A percentile compares a stretch with the other conserved stretches of the same genome.
These are phyloP conservation scores for Lepidium didymum DNA, from an alignment of 345 rosid species.

Conservation along the genomic window DNA sequence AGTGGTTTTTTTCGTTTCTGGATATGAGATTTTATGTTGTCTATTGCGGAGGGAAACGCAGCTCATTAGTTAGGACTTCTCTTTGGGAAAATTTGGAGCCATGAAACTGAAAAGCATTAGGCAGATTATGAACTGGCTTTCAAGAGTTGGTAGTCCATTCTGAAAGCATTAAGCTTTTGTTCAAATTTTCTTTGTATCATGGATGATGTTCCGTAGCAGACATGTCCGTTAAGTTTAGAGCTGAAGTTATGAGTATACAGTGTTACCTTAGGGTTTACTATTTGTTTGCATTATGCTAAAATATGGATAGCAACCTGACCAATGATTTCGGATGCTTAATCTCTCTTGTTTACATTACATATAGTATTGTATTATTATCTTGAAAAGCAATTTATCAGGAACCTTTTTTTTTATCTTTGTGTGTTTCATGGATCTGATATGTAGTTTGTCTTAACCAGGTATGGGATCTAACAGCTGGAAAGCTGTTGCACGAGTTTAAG, in stretches of 20 bases:
- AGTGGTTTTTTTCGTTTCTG: neutral
- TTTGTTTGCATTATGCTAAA: neutral
- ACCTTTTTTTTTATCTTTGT: neutral
- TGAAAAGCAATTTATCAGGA: neutral
- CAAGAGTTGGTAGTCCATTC: neutral
- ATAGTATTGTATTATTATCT: neutral
- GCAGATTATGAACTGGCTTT: neutral
- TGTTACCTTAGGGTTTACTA: neutral
- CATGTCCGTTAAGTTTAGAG: neutral
- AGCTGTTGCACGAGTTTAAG: constrained; percentile 86
- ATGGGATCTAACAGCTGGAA: constrained; percentile 99
- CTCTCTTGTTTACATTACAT: neutral
- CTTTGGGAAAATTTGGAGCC: neutral
- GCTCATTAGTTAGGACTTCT: neutral
- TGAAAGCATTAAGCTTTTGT: neutral
- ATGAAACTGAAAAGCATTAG: neutral
- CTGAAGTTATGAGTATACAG: neutral
- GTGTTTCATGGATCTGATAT: constrained; percentile 8
- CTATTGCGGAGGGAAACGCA: neutral
- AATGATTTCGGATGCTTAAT: neutral
- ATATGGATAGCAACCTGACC: neutral
- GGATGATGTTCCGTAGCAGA: neutral
- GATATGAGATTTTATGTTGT: neutral
- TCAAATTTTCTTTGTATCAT: neutral
- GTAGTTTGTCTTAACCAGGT: constrained; percentile 41